Percentiles rank a stretch among this genome's conserved stretches.
Conservation (phyloP, 148 eudicot genomes). For the Rheum nobile region DNA sequence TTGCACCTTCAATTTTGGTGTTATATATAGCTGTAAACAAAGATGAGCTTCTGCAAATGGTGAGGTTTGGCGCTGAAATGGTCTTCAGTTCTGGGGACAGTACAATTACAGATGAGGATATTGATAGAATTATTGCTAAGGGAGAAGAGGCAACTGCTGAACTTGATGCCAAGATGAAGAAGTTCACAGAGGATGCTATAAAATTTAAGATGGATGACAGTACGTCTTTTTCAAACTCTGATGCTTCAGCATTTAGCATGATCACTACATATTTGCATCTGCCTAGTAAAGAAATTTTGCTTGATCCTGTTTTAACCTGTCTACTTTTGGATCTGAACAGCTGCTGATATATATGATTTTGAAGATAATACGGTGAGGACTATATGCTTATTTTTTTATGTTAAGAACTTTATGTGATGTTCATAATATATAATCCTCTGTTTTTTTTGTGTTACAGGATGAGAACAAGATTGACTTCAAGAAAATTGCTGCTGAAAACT, state of each 20-base stretch:
- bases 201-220: constrained; percentile 98
- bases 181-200: constrained; percentile 96
- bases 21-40: constrained; percentile 84
- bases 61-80: constrained; percentile 99
- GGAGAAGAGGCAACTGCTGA: constrained; percentile 99
- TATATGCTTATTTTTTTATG: background rate
- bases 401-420: background rate
- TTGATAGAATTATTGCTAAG: constrained; percentile 91
- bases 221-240: constrained; percentile 22
- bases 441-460: constrained; percentile 32
- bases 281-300: too few relatives aligned
- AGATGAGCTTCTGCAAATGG: constrained; percentile 97
- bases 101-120: constrained; percentile 94
- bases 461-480: constrained; percentile 83
- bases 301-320: background rate
- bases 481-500: constrained; percentile 79
- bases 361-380: constrained; percentile 77
- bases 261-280: background rate
- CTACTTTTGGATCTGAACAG: constrained; percentile 29
- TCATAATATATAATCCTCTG: background rate
- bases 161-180: constrained; percentile 99
- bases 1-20: constrained; percentile 10
- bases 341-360: constrained; percentile 85
- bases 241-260: background rate
- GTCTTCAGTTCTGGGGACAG: constrained; percentile 97